A percentile compares a stretch with the other conserved stretches of the same genome.
These are phyloP conservation scores for Turritis glabra DNA, from an alignment of 345 rosid species.

Conservation along the genomic window DNA sequence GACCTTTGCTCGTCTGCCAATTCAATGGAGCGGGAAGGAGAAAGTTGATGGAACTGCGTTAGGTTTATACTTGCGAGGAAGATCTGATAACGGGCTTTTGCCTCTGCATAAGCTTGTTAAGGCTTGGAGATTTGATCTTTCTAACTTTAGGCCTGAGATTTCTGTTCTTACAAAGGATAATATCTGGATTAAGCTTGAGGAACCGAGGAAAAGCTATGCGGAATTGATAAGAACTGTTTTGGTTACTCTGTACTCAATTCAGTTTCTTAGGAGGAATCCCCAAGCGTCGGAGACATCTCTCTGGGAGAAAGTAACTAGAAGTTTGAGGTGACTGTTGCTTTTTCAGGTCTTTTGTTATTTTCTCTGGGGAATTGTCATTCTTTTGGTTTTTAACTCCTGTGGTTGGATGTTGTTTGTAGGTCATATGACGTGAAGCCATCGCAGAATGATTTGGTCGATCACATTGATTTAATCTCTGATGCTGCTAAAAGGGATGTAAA, in stretches of 20 bases:
- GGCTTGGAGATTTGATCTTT: constrained; percentile 79
- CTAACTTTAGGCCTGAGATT: constrained; percentile 51
- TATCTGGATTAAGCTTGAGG: constrained; percentile 64
- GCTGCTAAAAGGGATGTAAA: constrained; percentile 58
- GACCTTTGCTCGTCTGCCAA: constrained; percentile 65
- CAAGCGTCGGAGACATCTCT: constrained; percentile 55
- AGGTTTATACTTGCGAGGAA: constrained; percentile 58
- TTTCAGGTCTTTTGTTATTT: constrained; percentile 2
- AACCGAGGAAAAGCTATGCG: constrained; percentile 77
- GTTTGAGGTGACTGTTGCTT: constrained; percentile 51
- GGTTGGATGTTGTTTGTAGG: constrained; percentile 44
- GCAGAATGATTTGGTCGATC: constrained; percentile 76
- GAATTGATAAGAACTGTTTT: constrained; percentile 54
- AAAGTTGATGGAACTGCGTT: constrained; percentile 23
- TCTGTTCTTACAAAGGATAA: constrained; percentile 65
- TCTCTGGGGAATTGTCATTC: background rate
- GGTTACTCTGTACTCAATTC: constrained; percentile 60
- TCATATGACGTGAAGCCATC: constrained; percentile 66
- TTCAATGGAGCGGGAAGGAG: constrained; percentile 53
- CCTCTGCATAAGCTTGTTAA: constrained; percentile 56
- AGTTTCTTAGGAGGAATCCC: constrained; percentile 55
- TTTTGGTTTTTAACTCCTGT: constrained; percentile 4
- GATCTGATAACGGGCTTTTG: constrained; percentile 58
- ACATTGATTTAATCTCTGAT: constrained; percentile 57
- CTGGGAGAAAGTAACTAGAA: constrained; percentile 61